Evolutionary conservation across 2,329 filamentous ascomycete genomes (phyloP).

Genomic region (Diaporthe australafricana): DNA sequence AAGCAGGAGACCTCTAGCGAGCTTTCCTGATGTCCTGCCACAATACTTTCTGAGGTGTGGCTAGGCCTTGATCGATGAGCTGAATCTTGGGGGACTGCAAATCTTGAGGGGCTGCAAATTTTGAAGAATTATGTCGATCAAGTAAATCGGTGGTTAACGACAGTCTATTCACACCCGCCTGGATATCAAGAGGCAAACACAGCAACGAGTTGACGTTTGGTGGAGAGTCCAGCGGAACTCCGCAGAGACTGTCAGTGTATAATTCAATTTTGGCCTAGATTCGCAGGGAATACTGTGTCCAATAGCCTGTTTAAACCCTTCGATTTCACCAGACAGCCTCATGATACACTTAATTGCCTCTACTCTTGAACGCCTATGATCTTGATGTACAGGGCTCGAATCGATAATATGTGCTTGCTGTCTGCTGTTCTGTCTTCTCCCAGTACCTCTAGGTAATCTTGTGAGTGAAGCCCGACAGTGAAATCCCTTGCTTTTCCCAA

Average conservation of each 20-base stretch:
- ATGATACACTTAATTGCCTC: neutral
- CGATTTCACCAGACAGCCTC: neutral
- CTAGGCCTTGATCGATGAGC: neutral
- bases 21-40: neutral
- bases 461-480: conserved; percentile 26
- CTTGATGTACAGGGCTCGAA: neutral
- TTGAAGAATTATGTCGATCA: neutral
- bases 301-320: neutral
- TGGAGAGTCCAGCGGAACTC: neutral
- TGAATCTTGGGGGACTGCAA: neutral
- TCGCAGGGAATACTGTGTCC: neutral
- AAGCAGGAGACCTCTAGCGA: neutral
- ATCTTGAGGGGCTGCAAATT: no score
- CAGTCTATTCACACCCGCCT: neutral
- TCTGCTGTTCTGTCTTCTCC: conserved; percentile 9
- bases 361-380: neutral
- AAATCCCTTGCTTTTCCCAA: conserved; percentile 44
- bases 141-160: neutral
- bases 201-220: neutral
- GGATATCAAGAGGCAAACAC: neutral
- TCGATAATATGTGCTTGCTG: conserved; percentile 11
- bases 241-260: neutral
- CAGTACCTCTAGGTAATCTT: conserved; percentile 26
- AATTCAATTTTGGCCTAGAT: conserved; percentile 14
- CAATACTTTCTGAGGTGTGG: no score